Percentiles rank a stretch among this genome's conserved stretches.
Evolutionary conservation across 106 monocot species (phyloP).

Genomic region (Platanthera guangdongensis): DNA sequence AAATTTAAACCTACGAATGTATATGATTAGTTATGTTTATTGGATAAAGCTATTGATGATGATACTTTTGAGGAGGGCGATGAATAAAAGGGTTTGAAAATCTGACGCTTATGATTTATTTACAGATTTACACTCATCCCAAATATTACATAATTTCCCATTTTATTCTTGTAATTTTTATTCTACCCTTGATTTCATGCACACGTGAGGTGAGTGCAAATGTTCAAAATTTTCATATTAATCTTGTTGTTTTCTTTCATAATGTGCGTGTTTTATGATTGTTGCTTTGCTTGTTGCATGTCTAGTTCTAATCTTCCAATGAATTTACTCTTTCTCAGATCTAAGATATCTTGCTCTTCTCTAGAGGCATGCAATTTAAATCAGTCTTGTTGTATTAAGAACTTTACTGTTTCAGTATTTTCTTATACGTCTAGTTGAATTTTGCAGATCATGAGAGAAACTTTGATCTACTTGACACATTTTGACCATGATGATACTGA

Average conservation of each 20-base stretch:
- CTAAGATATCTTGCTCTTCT: not conserved
- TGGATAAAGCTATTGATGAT: not conserved
- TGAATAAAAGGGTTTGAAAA: not conserved
- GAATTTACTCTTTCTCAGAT: not conserved
- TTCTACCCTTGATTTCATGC: too few relatives aligned
- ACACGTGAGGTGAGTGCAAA: not conserved
- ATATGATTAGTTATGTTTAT: not conserved
- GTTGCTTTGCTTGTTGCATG: not conserved
- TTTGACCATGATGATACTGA: conserved; percentile 98
- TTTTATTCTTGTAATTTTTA: not conserved
- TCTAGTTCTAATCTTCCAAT: not conserved
- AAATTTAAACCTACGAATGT: not conserved
- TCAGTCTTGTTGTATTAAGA: not conserved
- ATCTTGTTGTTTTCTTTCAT: not conserved
- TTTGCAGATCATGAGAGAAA: conserved; percentile 96
- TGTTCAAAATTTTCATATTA: not conserved
- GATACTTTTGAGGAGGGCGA: not conserved
- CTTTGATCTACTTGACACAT: conserved; percentile 89
- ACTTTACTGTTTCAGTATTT: not conserved
- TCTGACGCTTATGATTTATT: too few relatives aligned
- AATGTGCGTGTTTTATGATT: not conserved
- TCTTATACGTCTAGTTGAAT: not conserved
- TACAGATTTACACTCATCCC: not conserved
- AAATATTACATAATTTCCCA: not conserved
- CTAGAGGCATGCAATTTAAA: not conserved